Base-by-base conservation (phyloP, 139 green algal genomes). In the Picochlorum sp. region DNA sequence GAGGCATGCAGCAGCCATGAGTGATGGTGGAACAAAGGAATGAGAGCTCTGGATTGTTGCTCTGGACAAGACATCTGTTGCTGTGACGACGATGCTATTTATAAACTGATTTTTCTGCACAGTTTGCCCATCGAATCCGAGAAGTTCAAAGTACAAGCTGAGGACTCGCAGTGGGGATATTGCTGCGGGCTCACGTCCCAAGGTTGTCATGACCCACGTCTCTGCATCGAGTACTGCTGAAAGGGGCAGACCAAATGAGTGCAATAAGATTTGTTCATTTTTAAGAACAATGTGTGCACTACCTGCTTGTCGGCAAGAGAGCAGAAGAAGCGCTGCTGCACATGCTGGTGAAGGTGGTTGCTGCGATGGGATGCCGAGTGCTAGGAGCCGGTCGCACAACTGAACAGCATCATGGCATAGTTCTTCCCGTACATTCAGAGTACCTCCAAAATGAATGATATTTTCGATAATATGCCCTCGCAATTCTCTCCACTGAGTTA, bases 131-230 rank as follows among this genome's bases (percentile, higher is more conserved):
- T 18, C 55, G 58, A 59, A 69, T 15, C 86, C 86, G 62, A 93
- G 73, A 34, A 86, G 72, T 71, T 92, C 85, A 51, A 91, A 63
- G 71, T 86, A 91, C 20, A 95, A 81, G 71, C 88, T 81, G 32
- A 92, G 71, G 41, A 81, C 70, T 37, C 87, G 75, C 63, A 91
- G 73, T 11, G 76, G 65, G 0, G 74, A 90, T 61, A 95, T 87
- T 51, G 78, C 79, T 50, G 66, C 69, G 1, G 72, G 81, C 67
- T 87, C 71, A 23, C 38, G 49, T 45, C 38, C 51, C 57, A 89
- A 69, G 11, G 79, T 73, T 4, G 61, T 26, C 3, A 41, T 23
- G 37, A 90, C 61, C 55, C 70, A 70, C 16, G 23, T 16, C 49
- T 84, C 79, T 60, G 75, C 79, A 45, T 79, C 68, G 32, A 78